A percentile compares a stretch with the other conserved stretches of the same genome.
These are phyloP conservation scores for Metroxylon sagu DNA, from an alignment of 176 grass and related monocot genomes.

Conservation along the genomic window DNA sequence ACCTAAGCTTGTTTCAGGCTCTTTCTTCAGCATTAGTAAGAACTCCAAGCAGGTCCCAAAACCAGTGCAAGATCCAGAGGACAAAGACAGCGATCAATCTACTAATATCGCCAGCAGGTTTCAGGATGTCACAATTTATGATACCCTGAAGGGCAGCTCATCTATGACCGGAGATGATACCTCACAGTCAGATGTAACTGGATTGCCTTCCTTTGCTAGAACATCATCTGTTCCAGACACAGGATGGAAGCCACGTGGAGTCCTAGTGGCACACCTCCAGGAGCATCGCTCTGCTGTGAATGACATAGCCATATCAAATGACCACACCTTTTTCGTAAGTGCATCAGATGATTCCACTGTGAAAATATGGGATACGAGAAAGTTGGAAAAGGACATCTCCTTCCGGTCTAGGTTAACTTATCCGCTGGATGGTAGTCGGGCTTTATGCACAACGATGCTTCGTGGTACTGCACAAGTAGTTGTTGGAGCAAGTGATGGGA, in stretches of 20 bases:
- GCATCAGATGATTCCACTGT: slow-evolving; percentile 89
- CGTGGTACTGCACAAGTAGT: slow-evolving; percentile 61
- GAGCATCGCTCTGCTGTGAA: slow-evolving; percentile 84
- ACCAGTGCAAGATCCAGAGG: slow-evolving; percentile 22
- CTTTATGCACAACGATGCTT: slow-evolving; percentile 82
- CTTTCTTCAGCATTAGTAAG: slow-evolving; percentile 33
- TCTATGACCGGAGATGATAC: slow-evolving; percentile 41
- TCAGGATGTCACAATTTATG: slow-evolving; percentile 57
- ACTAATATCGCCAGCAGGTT: slow-evolving; percentile 59
- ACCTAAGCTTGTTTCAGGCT: slow-evolving; percentile 36
- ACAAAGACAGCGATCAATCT: slow-evolving; percentile 43
- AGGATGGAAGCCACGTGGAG: slow-evolving; percentile 88
- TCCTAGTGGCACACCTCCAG: slow-evolving; percentile 90
- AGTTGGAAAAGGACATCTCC: slow-evolving; percentile 92
- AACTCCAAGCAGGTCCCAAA: slow-evolving; percentile 21
- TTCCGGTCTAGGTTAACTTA: slow-evolving; percentile 95
- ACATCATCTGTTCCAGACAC: slow-evolving; percentile 36
- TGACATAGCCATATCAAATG: slow-evolving; percentile 71
- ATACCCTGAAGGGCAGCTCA: slow-evolving; percentile 53
- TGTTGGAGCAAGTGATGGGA: slow-evolving; percentile 75
- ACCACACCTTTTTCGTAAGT: slow-evolving; percentile 74
- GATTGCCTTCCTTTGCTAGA: slow-evolving; percentile 47
- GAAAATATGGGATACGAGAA: slow-evolving; percentile 97
- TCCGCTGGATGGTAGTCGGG: slow-evolving; percentile 51
- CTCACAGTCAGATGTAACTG: slow-evolving; percentile 51